Evolutionary conservation across 352 stramenopile genomes (phyloP), one percentile per base, ranked within the genome.

Genomic region (Aphanomyces cochlioides): DNA sequence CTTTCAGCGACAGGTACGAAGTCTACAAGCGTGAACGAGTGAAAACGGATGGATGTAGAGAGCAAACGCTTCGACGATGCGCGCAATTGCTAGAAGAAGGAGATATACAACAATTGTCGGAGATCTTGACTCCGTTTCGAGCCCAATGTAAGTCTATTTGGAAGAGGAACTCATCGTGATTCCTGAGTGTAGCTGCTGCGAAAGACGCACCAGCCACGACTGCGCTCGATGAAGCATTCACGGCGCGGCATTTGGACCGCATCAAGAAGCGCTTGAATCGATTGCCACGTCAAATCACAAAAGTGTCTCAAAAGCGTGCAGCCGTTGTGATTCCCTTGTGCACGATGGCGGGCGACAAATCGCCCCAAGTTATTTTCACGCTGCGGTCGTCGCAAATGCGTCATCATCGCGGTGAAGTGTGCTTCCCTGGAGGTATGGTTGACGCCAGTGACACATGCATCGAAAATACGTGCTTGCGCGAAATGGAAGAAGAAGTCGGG

Each of bases 401-500:
- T 65, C 96, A 95, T 63, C 94, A 99, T 83, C 96, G 96, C 69
- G 95, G 95, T 40, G 92, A 99, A 78, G 91, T 98, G 10, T 99
- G 95, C 78, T 99, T 98, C 75, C 96, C 96, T 2, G 96, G 96
- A 5, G 96, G 96, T 4, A 98, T 97, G 85, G 90, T 98, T 69
- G 93, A 98, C 17, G 80, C 81, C n/a, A 82, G 84, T 41, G 80
- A 97, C 72, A 93, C 83, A 67, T 97, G 90, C 39, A 98, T 99
- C 72, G 89, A 98, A 54, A 82, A 89, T 67, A 98, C 97, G n/a
- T 98, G 94, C 75, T 78, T 99, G 38, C 84, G 97, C 28, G 97
- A 99, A 79, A 98, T 99, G 95, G 92, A 98, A 56, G 97, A 99
- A 79, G 97, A 99, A 78, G 95, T 99, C 65, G 95, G 92, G 1